phyloP scores from a whole-genome alignment of 1,139 yeast genomes.

The Arxiozyma heterogenica region DNA sequence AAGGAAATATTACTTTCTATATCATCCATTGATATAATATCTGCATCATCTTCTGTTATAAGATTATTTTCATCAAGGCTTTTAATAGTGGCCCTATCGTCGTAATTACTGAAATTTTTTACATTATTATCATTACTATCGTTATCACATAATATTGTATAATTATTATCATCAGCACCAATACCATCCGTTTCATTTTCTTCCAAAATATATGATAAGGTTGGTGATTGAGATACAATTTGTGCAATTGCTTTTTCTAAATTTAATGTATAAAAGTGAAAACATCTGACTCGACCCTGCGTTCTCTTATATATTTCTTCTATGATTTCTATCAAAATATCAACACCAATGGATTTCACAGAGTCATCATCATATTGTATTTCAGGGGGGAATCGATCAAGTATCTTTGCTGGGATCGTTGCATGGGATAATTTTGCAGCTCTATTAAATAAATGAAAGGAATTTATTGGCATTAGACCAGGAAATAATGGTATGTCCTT shows the following conservation, averaged over 20 bases:
- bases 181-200: constrained; percentile 23
- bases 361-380: constrained; percentile 70
- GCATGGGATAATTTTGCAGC: constrained; percentile 91
- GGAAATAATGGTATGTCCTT: constrained; percentile 61
- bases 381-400: constrained; percentile 46
- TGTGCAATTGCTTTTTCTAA: constrained; percentile 87
- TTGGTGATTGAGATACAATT: constrained; percentile 53
- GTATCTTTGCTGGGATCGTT: constrained; percentile 53
- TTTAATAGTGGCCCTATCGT: background rate
- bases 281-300: constrained; percentile 55
- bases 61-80: constrained; percentile 9
- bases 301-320: constrained; percentile 46
- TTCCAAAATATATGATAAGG: constrained; percentile 36
- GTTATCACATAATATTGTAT: constrained; percentile 27
- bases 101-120: background rate
- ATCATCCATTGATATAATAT: constrained; percentile 16
- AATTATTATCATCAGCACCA: too few relatives aligned
- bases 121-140: constrained; percentile 16
- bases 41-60: constrained; percentile 20
- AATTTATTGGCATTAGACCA: constrained; percentile 94
- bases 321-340: constrained; percentile 57
- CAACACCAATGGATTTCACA: constrained; percentile 78
- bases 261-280: constrained; percentile 84
- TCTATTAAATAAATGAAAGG: constrained; percentile 74
- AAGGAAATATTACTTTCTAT: constrained; percentile 8